Conservation (phyloP, 2,329 filamentous ascomycete genomes). For the Penicillium frequentans region DNA sequence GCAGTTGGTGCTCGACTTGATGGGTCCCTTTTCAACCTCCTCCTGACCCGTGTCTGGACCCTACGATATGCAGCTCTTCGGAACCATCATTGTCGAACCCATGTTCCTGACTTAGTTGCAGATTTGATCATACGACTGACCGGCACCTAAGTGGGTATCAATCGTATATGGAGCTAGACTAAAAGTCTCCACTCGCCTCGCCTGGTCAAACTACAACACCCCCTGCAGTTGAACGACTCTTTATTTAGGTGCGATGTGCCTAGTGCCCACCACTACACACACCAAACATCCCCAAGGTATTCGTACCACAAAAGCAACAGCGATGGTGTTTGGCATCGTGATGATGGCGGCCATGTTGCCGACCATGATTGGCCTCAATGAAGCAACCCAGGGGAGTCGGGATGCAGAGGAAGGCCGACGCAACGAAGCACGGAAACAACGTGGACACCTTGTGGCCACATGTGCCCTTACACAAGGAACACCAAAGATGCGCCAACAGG, state of each 20-base stretch:
- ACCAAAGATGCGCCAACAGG: conserved; percentile 16
- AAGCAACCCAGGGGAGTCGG: conserved; percentile 20
- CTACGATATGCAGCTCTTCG: too few relatives aligned
- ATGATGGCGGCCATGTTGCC: conserved; percentile 27
- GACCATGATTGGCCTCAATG: conserved; percentile 28
- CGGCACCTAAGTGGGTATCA: conserved; percentile 5
- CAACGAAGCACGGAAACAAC: conserved; percentile 18
- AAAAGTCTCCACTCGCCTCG: neutral
- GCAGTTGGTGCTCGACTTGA: neutral
- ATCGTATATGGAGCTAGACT: neutral
- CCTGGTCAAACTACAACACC: neutral
- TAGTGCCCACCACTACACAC: neutral
- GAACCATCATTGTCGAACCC: neutral
- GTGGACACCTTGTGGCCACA: conserved; percentile 21
- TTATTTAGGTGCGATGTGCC: conserved; percentile 8
- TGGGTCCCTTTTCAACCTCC: neutral
- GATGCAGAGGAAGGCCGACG: conserved; percentile 21
- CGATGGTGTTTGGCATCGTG: conserved; percentile 26
- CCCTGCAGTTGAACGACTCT: neutral
- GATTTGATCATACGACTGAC: conserved; percentile 14
- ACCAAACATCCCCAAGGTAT: neutral
- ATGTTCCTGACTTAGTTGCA: conserved; percentile 7
- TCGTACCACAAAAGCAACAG: neutral
- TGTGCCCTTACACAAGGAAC: conserved; percentile 20
- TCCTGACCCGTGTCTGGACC: neutral